Base-by-base conservation (phyloP, 2,329 filamentous ascomycete species). In the Akanthomyces muscarius region DNA sequence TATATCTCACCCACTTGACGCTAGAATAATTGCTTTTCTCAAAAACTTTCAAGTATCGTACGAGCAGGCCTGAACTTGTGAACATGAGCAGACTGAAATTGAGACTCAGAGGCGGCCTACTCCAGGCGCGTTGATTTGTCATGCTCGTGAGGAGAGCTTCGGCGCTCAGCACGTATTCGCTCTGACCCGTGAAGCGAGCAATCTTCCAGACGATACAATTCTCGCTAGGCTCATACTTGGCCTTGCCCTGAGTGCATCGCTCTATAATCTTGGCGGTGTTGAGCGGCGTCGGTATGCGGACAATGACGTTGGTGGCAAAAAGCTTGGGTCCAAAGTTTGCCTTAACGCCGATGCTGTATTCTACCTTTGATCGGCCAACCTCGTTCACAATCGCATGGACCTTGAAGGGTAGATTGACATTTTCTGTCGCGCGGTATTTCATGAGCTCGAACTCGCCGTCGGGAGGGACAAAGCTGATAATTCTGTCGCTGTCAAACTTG, bases 151-250 rank as follows among this genome's bases (percentile, higher is more conserved):
- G 80, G 61, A 90, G 89, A 48, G 95, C 95, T 77, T 99, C 96
- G 11, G 95, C 95, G 70, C 90, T 96, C 64, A 99, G 82, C 14
- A 99, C 94, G 68, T 89, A 99, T 77, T 99, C 95, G 77, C 89
- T 94, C 77, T 97, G 92, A n/a, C 95, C 95, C 0, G 93, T 95
- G 77, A 99, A 99, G n/a, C 95, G 86, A 14, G 93, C 90, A 68
- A 99, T 98, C 83, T 97, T 98, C 95, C 95, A 99, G 14, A 98
- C 90, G 67, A 99, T 98, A 72, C 94, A 92, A 81, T 99, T 99
- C 73, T 97, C 93, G 67, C 93, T 91, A 0, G 95, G 96, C 77
- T 99, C 96, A 77, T 99, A 99, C 77, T 97, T 98, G 63, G 95
- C 95, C 74, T 97, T 97, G 65, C 95, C 96, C 77, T 98, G 93